Evolutionary conservation across 306 rosid species (phyloP).

Genomic region (Psophocarpus tetragonolobus): DNA sequence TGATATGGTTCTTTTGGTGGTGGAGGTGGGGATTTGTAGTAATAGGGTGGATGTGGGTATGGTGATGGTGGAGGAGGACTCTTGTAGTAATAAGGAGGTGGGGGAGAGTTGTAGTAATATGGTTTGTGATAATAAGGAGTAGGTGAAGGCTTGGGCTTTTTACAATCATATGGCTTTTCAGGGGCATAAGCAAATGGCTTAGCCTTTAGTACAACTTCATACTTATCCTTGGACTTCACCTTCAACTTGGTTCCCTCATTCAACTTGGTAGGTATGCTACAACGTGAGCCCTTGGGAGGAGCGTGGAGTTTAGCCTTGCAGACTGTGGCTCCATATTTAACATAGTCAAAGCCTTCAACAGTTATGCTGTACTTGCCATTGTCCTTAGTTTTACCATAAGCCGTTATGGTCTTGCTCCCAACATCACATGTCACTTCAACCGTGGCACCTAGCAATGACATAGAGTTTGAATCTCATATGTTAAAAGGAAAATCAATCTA

Average conservation of each 20-base stretch:
- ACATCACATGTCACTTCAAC: slow-evolving; percentile 63
- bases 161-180: slow-evolving; percentile 52
- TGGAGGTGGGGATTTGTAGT: slow-evolving; percentile 18
- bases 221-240: slow-evolving; percentile 53
- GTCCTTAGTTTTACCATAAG: slow-evolving; percentile 64
- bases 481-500: neutral
- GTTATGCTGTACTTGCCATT: slow-evolving; percentile 65
- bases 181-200: slow-evolving; percentile 74
- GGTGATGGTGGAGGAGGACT: slow-evolving; percentile 32
- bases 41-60: neutral
- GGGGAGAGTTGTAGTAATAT: slow-evolving; percentile 39
- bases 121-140: slow-evolving; percentile 4
- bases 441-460: slow-evolving; percentile 46
- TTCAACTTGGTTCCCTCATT: slow-evolving; percentile 45
- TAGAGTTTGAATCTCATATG: neutral
- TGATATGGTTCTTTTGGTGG: neutral
- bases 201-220: slow-evolving; percentile 58
- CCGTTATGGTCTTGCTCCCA: slow-evolving; percentile 45
- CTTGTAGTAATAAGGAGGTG: too few relatives aligned
- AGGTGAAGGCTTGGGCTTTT: slow-evolving; percentile 29
- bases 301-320: slow-evolving; percentile 64
- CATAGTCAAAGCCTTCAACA: slow-evolving; percentile 48
- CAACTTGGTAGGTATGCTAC: slow-evolving; percentile 54
- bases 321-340: slow-evolving; percentile 43
- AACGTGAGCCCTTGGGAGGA: slow-evolving; percentile 58